A percentile compares a stretch with the other conserved stretches of the same genome.
Evolutionary conservation across 2,329 filamentous ascomycete species (phyloP).

Genomic region (Phyllosticta citrichinensis): DNA sequence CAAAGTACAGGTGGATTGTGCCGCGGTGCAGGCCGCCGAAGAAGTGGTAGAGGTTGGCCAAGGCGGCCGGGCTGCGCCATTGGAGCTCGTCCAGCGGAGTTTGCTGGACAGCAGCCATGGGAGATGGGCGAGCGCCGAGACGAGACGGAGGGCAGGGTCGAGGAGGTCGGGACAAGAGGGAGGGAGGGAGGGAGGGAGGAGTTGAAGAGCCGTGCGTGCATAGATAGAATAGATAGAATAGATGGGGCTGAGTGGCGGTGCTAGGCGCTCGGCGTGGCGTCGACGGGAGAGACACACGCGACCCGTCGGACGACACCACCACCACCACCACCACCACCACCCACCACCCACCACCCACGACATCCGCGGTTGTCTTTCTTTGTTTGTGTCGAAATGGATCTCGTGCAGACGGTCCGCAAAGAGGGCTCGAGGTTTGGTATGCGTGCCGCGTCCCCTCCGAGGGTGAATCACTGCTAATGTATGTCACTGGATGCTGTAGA

Average conservation of each 20-base stretch:
- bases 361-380: neutral
- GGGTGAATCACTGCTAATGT: neutral
- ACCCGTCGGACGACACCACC: neutral
- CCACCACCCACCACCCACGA: slow-evolving; percentile 2
- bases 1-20: slow-evolving; percentile 52
- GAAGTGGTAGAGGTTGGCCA: slow-evolving; percentile 13
- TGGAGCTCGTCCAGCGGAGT: slow-evolving; percentile 25
- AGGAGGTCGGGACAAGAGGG: slow-evolving; percentile 13
- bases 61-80: slow-evolving; percentile 18
- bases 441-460: neutral
- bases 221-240: no score
- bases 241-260: neutral
- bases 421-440: slow-evolving; percentile 58
- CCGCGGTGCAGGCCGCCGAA: slow-evolving; percentile 6
- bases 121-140: neutral
- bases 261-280: neutral
- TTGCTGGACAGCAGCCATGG: slow-evolving; percentile 20
- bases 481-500: no score
- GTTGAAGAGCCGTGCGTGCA: neutral
- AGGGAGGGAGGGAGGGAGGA: no score
- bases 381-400: slow-evolving; percentile 56
- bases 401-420: slow-evolving; percentile 86
- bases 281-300: neutral
- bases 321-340: slow-evolving; percentile 7
- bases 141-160: neutral